Conservation (phyloP, 2,329 filamentous ascomycete species). For the Xylariaceae sp. region DNA sequence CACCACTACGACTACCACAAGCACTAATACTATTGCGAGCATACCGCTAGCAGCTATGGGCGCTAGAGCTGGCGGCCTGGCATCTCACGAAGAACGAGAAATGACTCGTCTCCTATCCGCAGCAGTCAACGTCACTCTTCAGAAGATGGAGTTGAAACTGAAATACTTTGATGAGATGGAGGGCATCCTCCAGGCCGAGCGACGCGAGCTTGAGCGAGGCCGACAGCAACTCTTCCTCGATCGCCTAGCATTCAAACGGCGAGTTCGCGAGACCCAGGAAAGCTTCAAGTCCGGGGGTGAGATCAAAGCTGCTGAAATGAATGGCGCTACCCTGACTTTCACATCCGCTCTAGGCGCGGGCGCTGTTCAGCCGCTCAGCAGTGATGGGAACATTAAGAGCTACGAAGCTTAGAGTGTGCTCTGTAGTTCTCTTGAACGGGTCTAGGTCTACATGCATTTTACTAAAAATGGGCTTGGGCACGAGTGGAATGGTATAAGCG, state of each 20-base stretch:
- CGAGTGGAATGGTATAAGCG: slow-evolving; percentile 14
- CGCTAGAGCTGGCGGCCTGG: slow-evolving; percentile 77
- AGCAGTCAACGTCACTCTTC: slow-evolving; percentile 86
- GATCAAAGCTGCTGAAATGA: slow-evolving; percentile 43
- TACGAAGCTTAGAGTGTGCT: slow-evolving; percentile 44
- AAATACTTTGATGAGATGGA: slow-evolving; percentile 97
- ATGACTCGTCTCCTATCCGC: slow-evolving; percentile 91
- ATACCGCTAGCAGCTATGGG: slow-evolving; percentile 83
- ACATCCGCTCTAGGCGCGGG: slow-evolving; percentile 40
- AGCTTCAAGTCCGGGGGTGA: slow-evolving; percentile 56
- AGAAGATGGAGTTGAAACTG: slow-evolving; percentile 93
- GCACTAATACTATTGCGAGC: slow-evolving; percentile 55
- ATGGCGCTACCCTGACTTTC: slow-evolving; percentile 50
- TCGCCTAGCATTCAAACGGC: slow-evolving; percentile 80
- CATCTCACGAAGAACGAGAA: slow-evolving; percentile 93
- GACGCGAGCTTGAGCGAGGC: slow-evolving; percentile 84
- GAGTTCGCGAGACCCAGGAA: slow-evolving; percentile 77
- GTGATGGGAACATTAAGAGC: slow-evolving; percentile 51
- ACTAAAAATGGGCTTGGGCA: neutral
- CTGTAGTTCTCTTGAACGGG: neutral
- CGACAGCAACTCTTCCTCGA: slow-evolving; percentile 93
- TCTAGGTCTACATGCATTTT: neutral
- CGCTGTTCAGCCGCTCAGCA: slow-evolving; percentile 50
- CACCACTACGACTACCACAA: slow-evolving; percentile 46
- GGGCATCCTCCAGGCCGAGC: slow-evolving; percentile 81